phyloP scores from a whole-genome alignment of 2,329 filamentous ascomycete genomes.

The Pseudogymnoascus sp. region DNA sequence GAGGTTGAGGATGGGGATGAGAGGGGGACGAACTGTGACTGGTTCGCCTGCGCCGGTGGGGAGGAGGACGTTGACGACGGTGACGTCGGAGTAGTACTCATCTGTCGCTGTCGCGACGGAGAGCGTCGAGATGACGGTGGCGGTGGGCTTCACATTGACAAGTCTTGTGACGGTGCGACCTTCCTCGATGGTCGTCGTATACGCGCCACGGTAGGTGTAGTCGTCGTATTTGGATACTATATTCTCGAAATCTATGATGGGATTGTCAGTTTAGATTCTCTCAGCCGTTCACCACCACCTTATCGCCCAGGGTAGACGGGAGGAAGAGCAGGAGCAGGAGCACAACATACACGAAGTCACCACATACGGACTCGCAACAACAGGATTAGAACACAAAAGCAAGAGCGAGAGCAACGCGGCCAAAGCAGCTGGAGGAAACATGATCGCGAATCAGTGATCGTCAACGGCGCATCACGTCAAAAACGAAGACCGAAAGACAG shows the following conservation, averaged over 20 bases:
- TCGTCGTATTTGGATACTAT: not conserved
- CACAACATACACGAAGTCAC: not conserved
- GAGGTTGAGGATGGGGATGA: not conserved
- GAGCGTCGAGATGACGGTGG: not conserved
- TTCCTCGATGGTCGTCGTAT: not conserved
- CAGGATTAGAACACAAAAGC: not conserved
- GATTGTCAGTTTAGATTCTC: not conserved
- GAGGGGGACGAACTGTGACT: not conserved
- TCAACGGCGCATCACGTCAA: not conserved
- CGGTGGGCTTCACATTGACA: not conserved
- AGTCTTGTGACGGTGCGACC: not conserved
- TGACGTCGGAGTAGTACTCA: not conserved
- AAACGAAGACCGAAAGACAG: too few species aligned
- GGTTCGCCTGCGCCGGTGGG: not conserved
- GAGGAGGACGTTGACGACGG: not conserved
- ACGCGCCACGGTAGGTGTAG: not conserved
- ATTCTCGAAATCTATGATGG: not conserved
- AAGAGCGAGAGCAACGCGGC: constrained; percentile 7
- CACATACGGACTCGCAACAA: not conserved
- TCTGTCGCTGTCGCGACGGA: not conserved
- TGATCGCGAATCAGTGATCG: not conserved
- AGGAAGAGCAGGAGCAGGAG: not conserved
- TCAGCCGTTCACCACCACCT: not conserved
- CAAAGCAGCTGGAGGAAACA: constrained; percentile 9
- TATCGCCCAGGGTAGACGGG: not conserved